These are phyloP conservation scores for Aspergillus saccharolyticus DNA, from an alignment of 495 filamentous ascomycete genomes.

Conservation along the genomic window DNA sequence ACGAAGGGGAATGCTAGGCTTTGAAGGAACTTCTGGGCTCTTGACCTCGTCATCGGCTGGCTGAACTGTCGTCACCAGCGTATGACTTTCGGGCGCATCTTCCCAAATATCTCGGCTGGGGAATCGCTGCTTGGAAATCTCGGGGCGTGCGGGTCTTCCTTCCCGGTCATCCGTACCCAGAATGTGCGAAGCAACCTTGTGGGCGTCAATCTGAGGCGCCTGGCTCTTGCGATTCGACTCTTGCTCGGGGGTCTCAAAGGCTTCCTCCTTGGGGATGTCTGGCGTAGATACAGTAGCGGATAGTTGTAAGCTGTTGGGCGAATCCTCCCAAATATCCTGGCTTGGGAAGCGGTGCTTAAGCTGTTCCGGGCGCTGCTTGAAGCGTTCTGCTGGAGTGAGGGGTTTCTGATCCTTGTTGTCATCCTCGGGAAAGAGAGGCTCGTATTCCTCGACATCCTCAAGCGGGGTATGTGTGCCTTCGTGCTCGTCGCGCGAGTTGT, in stretches of 20 bases:
- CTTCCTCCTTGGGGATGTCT: slow-evolving; percentile 41
- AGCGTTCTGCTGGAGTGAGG: slow-evolving; percentile 52
- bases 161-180: slow-evolving; percentile 27
- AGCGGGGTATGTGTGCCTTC: slow-evolving; percentile 63
- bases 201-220: slow-evolving; percentile 41
- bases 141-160: slow-evolving; percentile 46
- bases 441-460: slow-evolving; percentile 90
- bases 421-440: slow-evolving; percentile 89
- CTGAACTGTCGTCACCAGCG: slow-evolving; percentile 74
- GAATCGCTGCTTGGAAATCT: slow-evolving; percentile 64
- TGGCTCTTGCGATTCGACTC: slow-evolving; percentile 50
- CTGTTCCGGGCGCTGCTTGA: slow-evolving; percentile 56
- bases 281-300: slow-evolving; percentile 82
- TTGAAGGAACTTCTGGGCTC: slow-evolving; percentile 35
- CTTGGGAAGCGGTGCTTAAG: slow-evolving; percentile 81
- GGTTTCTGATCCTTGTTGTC: slow-evolving; percentile 55
- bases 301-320: slow-evolving; percentile 78
- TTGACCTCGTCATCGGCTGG: slow-evolving; percentile 47
- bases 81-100: slow-evolving; percentile 79
- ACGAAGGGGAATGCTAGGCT: slow-evolving; percentile 41
- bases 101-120: slow-evolving; percentile 97
- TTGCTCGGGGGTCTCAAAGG: slow-evolving; percentile 53
- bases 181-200: slow-evolving; percentile 41
- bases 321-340: slow-evolving; percentile 95
- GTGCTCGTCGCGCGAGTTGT: slow-evolving; percentile 46